Base-by-base conservation (phyloP, 352 stramenopile genomes). In the Globisporangium radiosum region DNA sequence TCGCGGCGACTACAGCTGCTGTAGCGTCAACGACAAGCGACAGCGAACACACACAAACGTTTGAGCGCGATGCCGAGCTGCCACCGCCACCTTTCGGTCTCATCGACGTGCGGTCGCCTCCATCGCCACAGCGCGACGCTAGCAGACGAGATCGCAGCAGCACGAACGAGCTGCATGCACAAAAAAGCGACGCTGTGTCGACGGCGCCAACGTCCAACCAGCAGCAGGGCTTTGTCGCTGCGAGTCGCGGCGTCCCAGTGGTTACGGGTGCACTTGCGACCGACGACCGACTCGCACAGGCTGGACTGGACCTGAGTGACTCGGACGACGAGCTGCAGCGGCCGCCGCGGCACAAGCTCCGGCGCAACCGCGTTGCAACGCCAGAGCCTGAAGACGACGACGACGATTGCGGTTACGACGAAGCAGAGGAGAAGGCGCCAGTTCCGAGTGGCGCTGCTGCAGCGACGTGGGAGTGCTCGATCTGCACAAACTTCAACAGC, bases 401-500 rank as follows among this genome's bases (percentile, higher is more conserved):
- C 40, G 48, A 75, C n/a, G 54, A 67, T 10, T 9, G 42, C 17
- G 60, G 39, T 5, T 54, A 71, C 43, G 52, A 75, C 14, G 56
- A 65, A 3, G 56, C 64, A 3, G 60, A 58, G 37, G 57, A 62
- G 42, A 43, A 56, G 19, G 49, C 40, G 13, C 50, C 37, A 10
- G 33, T 7, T 1, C 15, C 45, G n/a, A 36, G 43, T 7, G 5
- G 10, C 45, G 15, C 17, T 8, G 5, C 57, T 15, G n/a, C 36
- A 40, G 36, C 17, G 44, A 64, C 59, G 14, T 64, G 59, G 59
- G 59, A 65, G 47, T 88, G 78, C 50, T 61, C 66, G 3, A 70
- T 87, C 5, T 88, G 78, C 60, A 88, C 78, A 25, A 85, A 81
- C 57, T 67, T 81, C 37, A 88, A 88, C 52, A 58, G 60, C 17